Percentiles rank a stretch among this genome's conserved stretches.
Evolutionary conservation across 495 filamentous ascomycete genomes (phyloP).

Genomic region (Penicillium psychrofluorescens): DNA sequence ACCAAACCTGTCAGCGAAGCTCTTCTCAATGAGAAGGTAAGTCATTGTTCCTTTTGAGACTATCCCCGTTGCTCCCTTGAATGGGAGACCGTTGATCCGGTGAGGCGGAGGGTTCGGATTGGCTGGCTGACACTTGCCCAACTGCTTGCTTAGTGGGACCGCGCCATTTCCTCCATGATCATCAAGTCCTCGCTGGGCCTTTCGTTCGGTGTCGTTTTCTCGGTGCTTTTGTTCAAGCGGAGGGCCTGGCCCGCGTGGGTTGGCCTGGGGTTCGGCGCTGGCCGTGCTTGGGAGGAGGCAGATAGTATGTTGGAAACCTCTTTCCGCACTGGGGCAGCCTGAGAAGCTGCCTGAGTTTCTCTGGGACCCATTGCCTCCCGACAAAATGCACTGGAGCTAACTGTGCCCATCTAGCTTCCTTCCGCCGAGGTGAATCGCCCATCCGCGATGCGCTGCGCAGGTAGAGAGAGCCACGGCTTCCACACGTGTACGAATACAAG

Average conservation of each 20-base stretch:
- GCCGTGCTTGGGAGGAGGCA: slow-evolving; percentile 87
- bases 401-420: slow-evolving; percentile 28
- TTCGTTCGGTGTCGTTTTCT: slow-evolving; percentile 96
- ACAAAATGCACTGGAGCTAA: slow-evolving; percentile 6
- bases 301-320: slow-evolving; percentile 35
- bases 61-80: no score
- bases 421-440: slow-evolving; percentile 41
- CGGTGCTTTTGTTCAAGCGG: slow-evolving; percentile 94
- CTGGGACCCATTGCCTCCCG: neutral
- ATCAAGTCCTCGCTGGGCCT: slow-evolving; percentile 92
- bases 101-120: neutral
- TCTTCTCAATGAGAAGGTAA: slow-evolving; percentile 91
- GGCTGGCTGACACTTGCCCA: slow-evolving; percentile 11
- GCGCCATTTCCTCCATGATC: slow-evolving; percentile 89
- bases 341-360: no score
- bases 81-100: no score
- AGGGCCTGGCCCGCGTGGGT: slow-evolving; percentile 92
- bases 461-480: slow-evolving; percentile 19
- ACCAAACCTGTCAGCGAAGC: slow-evolving; percentile 85
- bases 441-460: slow-evolving; percentile 38
- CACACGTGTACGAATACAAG: slow-evolving; percentile 37
- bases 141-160: slow-evolving; percentile 74
- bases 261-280: slow-evolving; percentile 89
- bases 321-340: no score
- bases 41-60: no score